Conservation (phyloP, 345 rosid genomes). For the Camelina neglecta region DNA sequence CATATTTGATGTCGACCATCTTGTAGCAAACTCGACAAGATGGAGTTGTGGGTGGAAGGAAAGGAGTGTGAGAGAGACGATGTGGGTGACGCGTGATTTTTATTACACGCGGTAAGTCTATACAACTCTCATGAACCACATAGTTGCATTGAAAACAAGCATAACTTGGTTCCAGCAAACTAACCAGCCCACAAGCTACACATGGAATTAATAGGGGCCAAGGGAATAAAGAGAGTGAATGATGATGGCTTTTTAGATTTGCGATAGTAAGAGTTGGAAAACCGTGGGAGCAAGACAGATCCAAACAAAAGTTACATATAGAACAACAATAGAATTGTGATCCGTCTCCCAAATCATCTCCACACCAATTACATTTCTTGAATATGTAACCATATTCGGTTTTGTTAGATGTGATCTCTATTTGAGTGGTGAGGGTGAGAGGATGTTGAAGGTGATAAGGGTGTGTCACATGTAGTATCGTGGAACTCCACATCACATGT, state of each 20-base stretch:
- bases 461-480: not conserved
- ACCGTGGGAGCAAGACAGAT: not conserved
- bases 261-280: not conserved
- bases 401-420: not conserved
- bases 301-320: not conserved
- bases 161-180: slow-evolving; percentile 4
- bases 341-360: not conserved
- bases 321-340: slow-evolving; percentile 2
- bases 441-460: slow-evolving; percentile 17
- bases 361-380: slow-evolving; percentile 7
- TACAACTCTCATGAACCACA: slow-evolving; percentile 19
- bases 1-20: slow-evolving; percentile 7
- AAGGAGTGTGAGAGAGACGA: slow-evolving; percentile 23
- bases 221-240: not conserved
- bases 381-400: not conserved
- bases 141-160: slow-evolving; percentile 14
- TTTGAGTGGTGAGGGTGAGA: not conserved
- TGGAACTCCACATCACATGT: slow-evolving; percentile 10
- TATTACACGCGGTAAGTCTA: not conserved
- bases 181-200: not conserved
- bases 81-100: slow-evolving; percentile 16
- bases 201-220: not conserved
- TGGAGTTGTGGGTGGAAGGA: not conserved
- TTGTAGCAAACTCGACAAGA: slow-evolving; percentile 12
- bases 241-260: slow-evolving; percentile 14